Evolutionary conservation across 2,329 filamentous ascomycete species (phyloP), one percentile per base, ranked within the genome.

Genomic region (Rhynchosporium graminicola): DNA sequence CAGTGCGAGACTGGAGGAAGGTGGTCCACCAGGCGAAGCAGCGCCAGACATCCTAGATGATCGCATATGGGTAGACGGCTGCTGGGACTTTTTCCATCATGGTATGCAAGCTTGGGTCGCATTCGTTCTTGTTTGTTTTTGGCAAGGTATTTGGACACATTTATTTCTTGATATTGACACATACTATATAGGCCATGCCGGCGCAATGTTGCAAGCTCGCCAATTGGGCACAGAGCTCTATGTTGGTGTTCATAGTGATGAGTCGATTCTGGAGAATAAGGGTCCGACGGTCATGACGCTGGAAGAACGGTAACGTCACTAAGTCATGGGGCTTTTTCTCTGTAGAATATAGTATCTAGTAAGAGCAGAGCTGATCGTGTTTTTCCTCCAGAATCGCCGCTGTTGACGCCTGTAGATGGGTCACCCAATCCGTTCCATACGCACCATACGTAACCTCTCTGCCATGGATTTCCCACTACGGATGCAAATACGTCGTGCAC

Each of bases 61-160:
- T 71, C 87, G 94, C 69, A 91, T 99, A 72, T 99, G 96, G 96
- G 90, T 99, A 31, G 95, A 99, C 76, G 95, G 95, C 66, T 99
- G 95, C 82, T 99, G 97, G 80, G 95, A 99, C 80, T 99, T 99
- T 78, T 96, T 93, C 79, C 95, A 99, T 76, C 95, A 98, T 76
- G 95, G 91, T 92, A 77, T 69, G 79, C 40, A 31, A 38, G 20
- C 20, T 20, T 20, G 20, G 42, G 15, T 52, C 20, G 38, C 47
- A 40, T 51, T 43, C 38, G 26, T 7, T 59, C 36, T 20, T 20
- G 20, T 20, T 20, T 20, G 20, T 57, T n/a, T 26, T 43, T 20
- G 29, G 9, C n/a, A 3, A 38, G 12, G 48, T 3, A 52, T 7
- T 47, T 15, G 42, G 6, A 31, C n/a, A 43, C 40, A 31, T 57